phyloP scores from a whole-genome alignment of 306 rosid species.

The Pyrus betulifolia region DNA sequence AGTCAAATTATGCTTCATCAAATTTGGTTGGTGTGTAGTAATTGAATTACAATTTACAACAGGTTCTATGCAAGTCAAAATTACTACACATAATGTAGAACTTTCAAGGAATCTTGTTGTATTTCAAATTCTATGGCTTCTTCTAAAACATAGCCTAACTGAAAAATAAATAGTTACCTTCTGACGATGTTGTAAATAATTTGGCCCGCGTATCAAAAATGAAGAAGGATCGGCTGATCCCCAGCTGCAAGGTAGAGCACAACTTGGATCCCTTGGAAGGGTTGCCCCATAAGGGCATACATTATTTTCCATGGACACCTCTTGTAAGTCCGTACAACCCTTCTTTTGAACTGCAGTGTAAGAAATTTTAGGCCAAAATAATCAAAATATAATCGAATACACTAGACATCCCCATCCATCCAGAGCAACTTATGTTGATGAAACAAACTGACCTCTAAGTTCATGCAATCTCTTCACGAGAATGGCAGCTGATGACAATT shows the following conservation, averaged over 20 bases:
- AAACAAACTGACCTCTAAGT: conserved; percentile 54
- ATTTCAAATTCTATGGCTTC: not conserved
- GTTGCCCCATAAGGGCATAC: conserved; percentile 54
- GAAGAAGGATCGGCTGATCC: conserved; percentile 72
- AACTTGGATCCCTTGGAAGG: conserved; percentile 56
- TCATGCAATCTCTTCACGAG: conserved; percentile 68
- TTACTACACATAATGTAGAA: not conserved
- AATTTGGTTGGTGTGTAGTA: not conserved
- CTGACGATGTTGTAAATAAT: conserved; percentile 46
- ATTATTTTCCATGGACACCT: conserved; percentile 38
- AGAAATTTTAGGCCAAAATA: conserved; percentile 8
- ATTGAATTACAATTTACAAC: not conserved
- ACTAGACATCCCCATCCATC: not conserved
- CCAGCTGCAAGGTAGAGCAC: conserved; percentile 57
- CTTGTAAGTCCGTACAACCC: conserved; percentile 61
- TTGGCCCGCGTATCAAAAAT: conserved; percentile 71
- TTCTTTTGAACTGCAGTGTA: conserved; percentile 62
- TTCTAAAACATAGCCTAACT: not conserved
- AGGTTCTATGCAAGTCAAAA: not conserved
- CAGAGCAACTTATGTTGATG: not conserved
- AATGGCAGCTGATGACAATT: conserved; percentile 49
- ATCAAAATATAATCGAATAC: conserved; percentile 1
- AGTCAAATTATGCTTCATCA: not conserved
- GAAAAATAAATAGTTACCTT: conserved; percentile 39
- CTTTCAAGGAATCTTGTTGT: not conserved